Evolutionary conservation across 768 basidiomycete species (phyloP), one percentile per base, ranked within the genome.

Genomic region (Boletus patriciae): DNA sequence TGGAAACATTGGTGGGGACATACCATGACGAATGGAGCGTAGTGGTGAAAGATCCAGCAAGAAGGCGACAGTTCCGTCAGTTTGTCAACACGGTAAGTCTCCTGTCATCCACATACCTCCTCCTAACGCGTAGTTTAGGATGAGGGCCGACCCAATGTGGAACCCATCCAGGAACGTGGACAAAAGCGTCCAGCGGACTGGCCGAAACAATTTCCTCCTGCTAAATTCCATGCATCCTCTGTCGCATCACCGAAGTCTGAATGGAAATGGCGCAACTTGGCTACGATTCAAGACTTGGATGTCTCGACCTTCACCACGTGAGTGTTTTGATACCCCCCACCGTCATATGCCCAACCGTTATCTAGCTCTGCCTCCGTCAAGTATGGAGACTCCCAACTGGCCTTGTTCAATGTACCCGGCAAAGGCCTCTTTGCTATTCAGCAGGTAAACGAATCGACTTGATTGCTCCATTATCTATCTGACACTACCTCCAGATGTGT

Each of bases 11-110:
- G 3, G 77, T 91, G 13, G 78, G 80, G 12, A 83, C 85, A 3
- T 90, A 85, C 66, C 75, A 79, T 49, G 84, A 85, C 66, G 88
- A 90, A 70, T 90, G 89, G 88, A 80, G 79, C 3, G 74, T 71
- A 13, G 87, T 87, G 4, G 83, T 89, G 16, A 75, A 75, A 60
- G 80, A 84, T 56, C 81, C 80, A 9, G 69, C 65, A 7, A 75
- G 77, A 36, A 73, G 78, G 44, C 77, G 76, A 50, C 74, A 77
- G 58, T 85, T 86, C 72, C 75, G 78, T 50, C 83, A 88, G 67
- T 88, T 88, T 61, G 81, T 81, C 56, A 89, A 90, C 68, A 85
- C 85, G 2, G 78, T 78, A 46, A 55, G 66, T 64, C 15, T 3
- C 3, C 1, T 15, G 4, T 40, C 18, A 7, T 25, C 16, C 37